These are phyloP conservation scores for Haberlea rhodopensis DNA, from an alignment of 257 asterid species.

Conservation along the genomic window DNA sequence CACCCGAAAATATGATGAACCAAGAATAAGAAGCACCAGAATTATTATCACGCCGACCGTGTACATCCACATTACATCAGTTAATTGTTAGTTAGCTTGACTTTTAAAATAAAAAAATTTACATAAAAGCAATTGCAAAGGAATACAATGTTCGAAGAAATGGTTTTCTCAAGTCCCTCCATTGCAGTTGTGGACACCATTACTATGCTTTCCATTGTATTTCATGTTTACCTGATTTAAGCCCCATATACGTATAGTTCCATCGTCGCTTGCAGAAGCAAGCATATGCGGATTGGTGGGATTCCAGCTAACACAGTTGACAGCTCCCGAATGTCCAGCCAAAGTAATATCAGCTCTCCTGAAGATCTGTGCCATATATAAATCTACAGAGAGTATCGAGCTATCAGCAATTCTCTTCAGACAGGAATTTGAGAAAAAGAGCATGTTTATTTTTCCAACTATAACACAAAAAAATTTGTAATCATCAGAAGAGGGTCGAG, in stretches of 20 bases:
- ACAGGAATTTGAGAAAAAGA: neutral
- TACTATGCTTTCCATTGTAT: conserved; percentile 41
- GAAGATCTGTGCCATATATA: conserved; percentile 76
- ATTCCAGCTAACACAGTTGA: conserved; percentile 91
- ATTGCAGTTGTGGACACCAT: conserved; percentile 68
- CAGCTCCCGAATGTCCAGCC: conserved; percentile 75
- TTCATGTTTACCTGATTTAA: conserved; percentile 48
- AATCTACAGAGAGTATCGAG: conserved; percentile 40
- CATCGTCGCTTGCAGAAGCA: conserved; percentile 92
- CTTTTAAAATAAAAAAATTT: conserved; percentile 45
- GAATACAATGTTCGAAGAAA: conserved; percentile 23
- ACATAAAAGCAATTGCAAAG: conserved; percentile 48
- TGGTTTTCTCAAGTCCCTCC: conserved; percentile 44
- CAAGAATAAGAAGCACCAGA: conserved; percentile 22
- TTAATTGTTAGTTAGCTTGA: conserved; percentile 35
- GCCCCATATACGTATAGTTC: conserved; percentile 89
- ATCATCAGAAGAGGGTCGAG: neutral
- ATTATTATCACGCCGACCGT: conserved; percentile 36
- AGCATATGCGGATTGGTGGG: conserved; percentile 79
- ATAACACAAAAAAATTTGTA: neutral
- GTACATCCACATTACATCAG: conserved; percentile 46
- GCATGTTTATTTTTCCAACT: neutral
- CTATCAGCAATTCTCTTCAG: neutral
- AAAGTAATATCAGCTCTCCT: conserved; percentile 62
- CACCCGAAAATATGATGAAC: neutral